phyloP scores from a whole-genome alignment of 441 rosid genomes.

The Dalechampia spathulata region DNA sequence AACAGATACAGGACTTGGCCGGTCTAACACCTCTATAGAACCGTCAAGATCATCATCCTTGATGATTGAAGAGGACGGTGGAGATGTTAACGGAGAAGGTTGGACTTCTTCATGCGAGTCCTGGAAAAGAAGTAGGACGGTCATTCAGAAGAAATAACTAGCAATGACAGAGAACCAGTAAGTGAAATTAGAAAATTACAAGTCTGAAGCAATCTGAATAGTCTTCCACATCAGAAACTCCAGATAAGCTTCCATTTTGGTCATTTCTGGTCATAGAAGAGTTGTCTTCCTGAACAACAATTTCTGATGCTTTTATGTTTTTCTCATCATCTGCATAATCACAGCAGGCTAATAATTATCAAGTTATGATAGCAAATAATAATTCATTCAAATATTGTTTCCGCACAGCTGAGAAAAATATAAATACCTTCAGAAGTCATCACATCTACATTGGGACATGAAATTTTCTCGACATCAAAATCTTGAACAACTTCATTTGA shows the following conservation, averaged over 20 bases:
- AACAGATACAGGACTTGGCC: conserved; percentile 86
- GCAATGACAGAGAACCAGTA: not conserved
- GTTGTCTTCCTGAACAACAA: conserved; percentile 28
- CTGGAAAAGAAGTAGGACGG: conserved; percentile 32
- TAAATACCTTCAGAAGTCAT: conserved; percentile 36
- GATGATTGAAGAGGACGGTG: conserved; percentile 32
- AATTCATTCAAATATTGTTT: no score
- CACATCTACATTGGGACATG: conserved; percentile 19
- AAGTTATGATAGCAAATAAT: no score
- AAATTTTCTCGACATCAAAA: conserved; percentile 27
- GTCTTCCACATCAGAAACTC: conserved; percentile 25
- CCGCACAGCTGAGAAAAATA: not conserved
- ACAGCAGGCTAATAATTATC: conserved; percentile 1
- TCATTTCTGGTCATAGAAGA: conserved; percentile 22
- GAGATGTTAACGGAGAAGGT: conserved; percentile 47
- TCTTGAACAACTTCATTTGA: conserved; percentile 19
- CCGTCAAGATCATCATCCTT: conserved; percentile 40
- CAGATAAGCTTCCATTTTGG: conserved; percentile 20
- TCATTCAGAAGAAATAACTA: conserved; percentile 4
- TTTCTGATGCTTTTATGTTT: conserved; percentile 26
- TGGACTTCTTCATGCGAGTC: conserved; percentile 28
- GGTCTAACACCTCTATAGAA: conserved; percentile 36
- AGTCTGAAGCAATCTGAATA: conserved; percentile 20
- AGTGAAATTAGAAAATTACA: conserved; percentile 45
- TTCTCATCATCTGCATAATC: conserved; percentile 32